Base-by-base conservation (phyloP, 768 basidiomycete species). In the Symmetrospora coprosmae region DNA sequence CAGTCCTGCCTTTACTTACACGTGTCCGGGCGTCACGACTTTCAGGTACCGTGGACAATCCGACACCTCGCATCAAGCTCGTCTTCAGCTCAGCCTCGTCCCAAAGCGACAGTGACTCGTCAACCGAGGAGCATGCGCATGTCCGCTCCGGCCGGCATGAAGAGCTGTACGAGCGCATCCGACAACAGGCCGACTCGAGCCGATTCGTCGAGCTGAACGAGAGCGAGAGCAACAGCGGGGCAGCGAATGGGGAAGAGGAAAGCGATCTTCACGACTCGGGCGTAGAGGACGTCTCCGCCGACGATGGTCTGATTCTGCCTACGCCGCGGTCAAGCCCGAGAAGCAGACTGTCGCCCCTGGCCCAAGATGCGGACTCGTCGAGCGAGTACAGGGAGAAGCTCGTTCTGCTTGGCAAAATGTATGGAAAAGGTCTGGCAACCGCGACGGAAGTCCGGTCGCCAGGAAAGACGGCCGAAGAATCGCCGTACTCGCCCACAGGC, bases 41-140 rank as follows among this genome's bases (percentile, higher is more conserved):
- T n/a, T n/a, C 19, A 60, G 62, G 62, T 25, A 63, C 62, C 11
- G 43, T 34, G 13, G 62, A 63, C 16, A 38, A 62, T 19, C 62
- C 62, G 9, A n/a, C 17, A n/a, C 62, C 62, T 33, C 41, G 56
- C 11, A 63, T 63, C 34, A 59, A 58, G 43, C 43, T 59, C 17
- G 46, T 62, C 25, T 63, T 63, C 58, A 21, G 25, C n/a, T 63
- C 58, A 16, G 55, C 40, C 17, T 46, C 34, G 21, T 63, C 62
- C 16, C 61, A 60, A 16, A 37, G 35, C 16, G 62, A n/a, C n/a
- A n/a, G n/a, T n/a, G n/a, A 37, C 16, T 48, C 53, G 23, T 63
- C 58, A 2, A 3, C 25, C 25, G 39, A 61, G 16, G 53, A 46
- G 5, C 17, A 49, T 3, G 3, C 38, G 11, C 16, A 38, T 53